Evolutionary conservation across 2,329 filamentous ascomycete genomes (phyloP), one percentile per base, ranked within the genome.

Genomic region (Aspergillus carbonarius): DNA sequence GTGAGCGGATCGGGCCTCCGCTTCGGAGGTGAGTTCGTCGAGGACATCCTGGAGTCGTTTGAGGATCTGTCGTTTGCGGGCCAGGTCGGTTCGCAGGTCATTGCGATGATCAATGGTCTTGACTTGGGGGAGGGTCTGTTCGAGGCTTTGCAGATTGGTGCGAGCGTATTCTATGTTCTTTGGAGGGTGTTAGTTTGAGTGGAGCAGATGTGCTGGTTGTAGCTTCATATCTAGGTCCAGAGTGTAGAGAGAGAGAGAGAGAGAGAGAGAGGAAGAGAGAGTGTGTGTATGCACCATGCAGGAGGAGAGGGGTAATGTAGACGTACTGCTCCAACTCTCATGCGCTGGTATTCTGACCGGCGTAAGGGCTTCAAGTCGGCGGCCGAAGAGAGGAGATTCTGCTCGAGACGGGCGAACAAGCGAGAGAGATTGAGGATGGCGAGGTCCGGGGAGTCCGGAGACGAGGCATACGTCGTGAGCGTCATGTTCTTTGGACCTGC

Each of bases 151-250:
- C 23, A 80, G 72, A 40, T 76, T 67, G 35, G 71, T 72, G 49
- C 76, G 76, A 27, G 77, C 77, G 56, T 79, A 78, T 65, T 79
- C 78, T 51, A 80, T 68, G 63, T 79, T 79, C 74, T 79, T 37
- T 50, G 23, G 49, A 2, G 20, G 5, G 32, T 17, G 57, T 61
- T 46, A 59, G 42, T 18, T 32, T 32, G 30, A 10, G 8, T 32
- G 30, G n/a, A 35, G 34, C 40, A 30, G 27, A 30, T 30, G 27
- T 50, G n/a, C 27, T 17, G 2, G 20, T 40, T 40, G 5, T 10
- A 40, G 13, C 3, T 20, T 10, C 6, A 32, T 44, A 12, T 23
- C 8, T 25, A 37, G n/a, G 23, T 44, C 18, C 40, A 30, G 7
- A 46, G 27, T 32, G 25, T 34, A 52, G 32, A 39, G 20, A 25